phyloP scores from a whole-genome alignment of 169 alveolate genomes.

The Cryptosporidium baileyi region DNA sequence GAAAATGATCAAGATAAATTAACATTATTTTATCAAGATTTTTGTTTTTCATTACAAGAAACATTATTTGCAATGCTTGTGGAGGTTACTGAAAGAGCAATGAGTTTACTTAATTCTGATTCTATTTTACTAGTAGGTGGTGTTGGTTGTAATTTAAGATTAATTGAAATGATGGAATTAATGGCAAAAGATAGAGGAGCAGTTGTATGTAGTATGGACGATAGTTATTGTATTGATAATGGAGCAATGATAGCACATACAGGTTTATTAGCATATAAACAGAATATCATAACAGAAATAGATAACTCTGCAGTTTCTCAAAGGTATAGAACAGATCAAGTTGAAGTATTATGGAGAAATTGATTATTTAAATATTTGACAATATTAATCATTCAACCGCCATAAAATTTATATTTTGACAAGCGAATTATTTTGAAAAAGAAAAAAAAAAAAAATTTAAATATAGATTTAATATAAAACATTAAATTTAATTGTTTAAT shows the following conservation, averaged over 20 bases:
- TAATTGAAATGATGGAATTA: constrained; percentile 92
- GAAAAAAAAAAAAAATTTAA: background rate
- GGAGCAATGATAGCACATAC: constrained; percentile 99
- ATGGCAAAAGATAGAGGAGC: constrained; percentile 97
- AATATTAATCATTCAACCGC: no score
- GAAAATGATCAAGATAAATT: constrained; percentile 69
- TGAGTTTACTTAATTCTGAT: constrained; percentile 93
- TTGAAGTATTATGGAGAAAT: constrained; percentile 90
- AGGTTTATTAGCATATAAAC: constrained; percentile 84
- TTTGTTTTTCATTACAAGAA: constrained; percentile 95
- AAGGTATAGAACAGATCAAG: constrained; percentile 93
- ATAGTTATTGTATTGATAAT: constrained; percentile 98
- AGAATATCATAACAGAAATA: constrained; percentile 77
- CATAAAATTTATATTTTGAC: no score
- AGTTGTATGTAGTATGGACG: constrained; percentile 96
- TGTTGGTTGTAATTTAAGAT: constrained; percentile 96
- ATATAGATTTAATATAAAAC: no score
- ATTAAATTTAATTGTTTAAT: no score
- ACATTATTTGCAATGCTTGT: constrained; percentile 96
- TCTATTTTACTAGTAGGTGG: constrained; percentile 98
- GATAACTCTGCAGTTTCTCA: constrained; percentile 86
- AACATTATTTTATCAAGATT: constrained; percentile 80
- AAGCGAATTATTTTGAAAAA: background rate
- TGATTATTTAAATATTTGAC: no score
- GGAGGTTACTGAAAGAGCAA: constrained; percentile 98